phyloP scores from a whole-genome alignment of 768 basidiomycete species.

The Epithele typhae region DNA sequence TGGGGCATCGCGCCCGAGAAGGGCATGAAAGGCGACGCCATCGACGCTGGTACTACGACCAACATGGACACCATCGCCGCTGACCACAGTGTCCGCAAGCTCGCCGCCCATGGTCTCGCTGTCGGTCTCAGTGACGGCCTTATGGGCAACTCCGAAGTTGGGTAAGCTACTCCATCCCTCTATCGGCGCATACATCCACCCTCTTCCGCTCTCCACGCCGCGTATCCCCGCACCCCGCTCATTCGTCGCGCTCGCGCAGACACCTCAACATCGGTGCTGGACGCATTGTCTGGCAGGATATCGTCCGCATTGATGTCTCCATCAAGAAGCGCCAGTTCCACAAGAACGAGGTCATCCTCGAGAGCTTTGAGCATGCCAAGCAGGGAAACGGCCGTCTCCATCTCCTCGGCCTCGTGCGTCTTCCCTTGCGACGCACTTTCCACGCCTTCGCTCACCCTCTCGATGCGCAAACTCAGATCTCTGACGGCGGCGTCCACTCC shows the following conservation, averaged over 20 bases:
- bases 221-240: background rate
- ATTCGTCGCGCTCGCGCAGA: constrained; percentile 34
- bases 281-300: constrained; percentile 96
- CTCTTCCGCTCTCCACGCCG: background rate
- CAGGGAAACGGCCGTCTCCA: constrained; percentile 81
- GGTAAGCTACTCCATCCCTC: constrained; percentile 45
- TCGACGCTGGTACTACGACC: constrained; percentile 76
- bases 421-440: background rate
- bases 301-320: constrained; percentile 88
- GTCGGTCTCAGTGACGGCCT: constrained; percentile 91
- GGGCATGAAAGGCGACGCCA: constrained; percentile 83
- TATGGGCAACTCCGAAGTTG: constrained; percentile 98
- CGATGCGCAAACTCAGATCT: constrained; percentile 48
- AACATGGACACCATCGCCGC: constrained; percentile 88
- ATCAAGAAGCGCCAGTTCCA: constrained; percentile 89
- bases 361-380: constrained; percentile 73
- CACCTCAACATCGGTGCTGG: constrained; percentile 96
- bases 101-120: constrained; percentile 85
- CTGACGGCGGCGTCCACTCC: constrained; percentile 96
- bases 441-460: background rate
- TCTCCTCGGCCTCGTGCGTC: constrained; percentile 73
- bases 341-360: constrained; percentile 68
- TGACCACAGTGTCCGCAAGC: constrained; percentile 64
- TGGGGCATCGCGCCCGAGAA: constrained; percentile 77
- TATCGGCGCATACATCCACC: background rate